Base-by-base conservation (phyloP, 345 rosid species). In the Eutrema yunnanense region DNA sequence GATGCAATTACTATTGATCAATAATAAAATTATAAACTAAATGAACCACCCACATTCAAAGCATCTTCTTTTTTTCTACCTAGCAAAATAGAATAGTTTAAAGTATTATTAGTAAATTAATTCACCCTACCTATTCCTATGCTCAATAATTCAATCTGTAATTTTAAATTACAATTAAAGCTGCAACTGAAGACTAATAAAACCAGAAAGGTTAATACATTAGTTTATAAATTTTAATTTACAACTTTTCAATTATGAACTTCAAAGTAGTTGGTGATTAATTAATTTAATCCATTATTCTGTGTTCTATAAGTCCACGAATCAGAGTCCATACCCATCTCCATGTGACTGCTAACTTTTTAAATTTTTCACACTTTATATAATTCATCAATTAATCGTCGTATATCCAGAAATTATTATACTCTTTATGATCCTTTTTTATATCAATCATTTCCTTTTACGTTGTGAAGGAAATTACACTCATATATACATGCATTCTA, bases 41-140 rank as follows among this genome's bases (percentile, higher is more conserved):
- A 47, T 11, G 48, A 42, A 73, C 71, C 43, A 65, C 14, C 65
- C 71, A 73, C 77, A 73, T 73, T 73, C 77, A 56, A 73, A 73
- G 71, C 65, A 73, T 73, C 71, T 73, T 73, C 71, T 62, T 49
- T 42, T 13, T 29, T 47, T 33, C n/a, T 73, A 65, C 34, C 48
- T 40, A 54, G 36, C n/a, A 72, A 73, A 72, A 34, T 9, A 63
- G 0, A 55, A 14, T 16, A 16, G 16, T 16, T 16, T 16, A 16
- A 16, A 16, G 16, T 16, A 16, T 16, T 16, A 16, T 46, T 73
- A 55, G 57, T 54, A 73, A 27, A 36, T 36, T 73, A 56, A 46
- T 56, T 65, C 59, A 65, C 77, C 72, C 77, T 56, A 65, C 77
- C 65, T 73, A 73, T 73, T 56, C 77, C 72, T 37, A 54, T 27